Conservation (phyloP, 2,329 filamentous ascomycete genomes). For the Pestalotiopsis sp. region DNA sequence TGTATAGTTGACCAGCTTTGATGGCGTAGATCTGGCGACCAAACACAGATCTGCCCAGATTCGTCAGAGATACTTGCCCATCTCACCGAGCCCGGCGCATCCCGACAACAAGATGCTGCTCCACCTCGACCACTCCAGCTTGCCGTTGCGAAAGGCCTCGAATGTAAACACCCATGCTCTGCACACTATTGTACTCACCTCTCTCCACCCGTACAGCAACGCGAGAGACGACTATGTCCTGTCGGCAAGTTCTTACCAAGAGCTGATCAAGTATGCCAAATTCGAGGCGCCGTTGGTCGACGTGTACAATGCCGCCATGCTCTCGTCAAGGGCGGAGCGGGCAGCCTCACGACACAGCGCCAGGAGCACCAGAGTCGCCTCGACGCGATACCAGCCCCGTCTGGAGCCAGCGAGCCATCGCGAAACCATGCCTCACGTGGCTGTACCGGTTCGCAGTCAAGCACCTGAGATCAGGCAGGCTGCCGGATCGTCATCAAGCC, state of each 20-base stretch:
- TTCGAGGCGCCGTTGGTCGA: constrained; percentile 14
- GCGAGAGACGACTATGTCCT: constrained; percentile 17
- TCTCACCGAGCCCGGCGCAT: constrained; percentile 19
- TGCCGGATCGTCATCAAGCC: no score
- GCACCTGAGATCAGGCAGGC: background rate
- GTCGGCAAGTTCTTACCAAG: constrained; percentile 19
- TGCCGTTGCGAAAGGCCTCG: constrained; percentile 18
- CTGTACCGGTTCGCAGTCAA: background rate
- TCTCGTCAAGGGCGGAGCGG: background rate
- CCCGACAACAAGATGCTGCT: constrained; percentile 25
- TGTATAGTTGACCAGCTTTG: constrained; percentile 23
- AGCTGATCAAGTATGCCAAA: constrained; percentile 20
- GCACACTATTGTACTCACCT: constrained; percentile 13
- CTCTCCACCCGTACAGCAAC: constrained; percentile 17
- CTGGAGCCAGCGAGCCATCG: background rate
- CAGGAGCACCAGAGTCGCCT: no score
- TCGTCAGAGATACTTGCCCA: constrained; percentile 20
- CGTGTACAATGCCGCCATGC: background rate
- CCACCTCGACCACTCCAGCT: constrained; percentile 13
- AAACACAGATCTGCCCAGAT: constrained; percentile 13
- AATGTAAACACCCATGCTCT: constrained; percentile 19
- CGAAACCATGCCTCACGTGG: background rate
- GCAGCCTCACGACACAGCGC: background rate
- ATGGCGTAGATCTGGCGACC: constrained; percentile 14
- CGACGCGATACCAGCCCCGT: background rate